Evolutionary conservation across 441 rosid species (phyloP).

Genomic region (Biscutella laevigata): DNA sequence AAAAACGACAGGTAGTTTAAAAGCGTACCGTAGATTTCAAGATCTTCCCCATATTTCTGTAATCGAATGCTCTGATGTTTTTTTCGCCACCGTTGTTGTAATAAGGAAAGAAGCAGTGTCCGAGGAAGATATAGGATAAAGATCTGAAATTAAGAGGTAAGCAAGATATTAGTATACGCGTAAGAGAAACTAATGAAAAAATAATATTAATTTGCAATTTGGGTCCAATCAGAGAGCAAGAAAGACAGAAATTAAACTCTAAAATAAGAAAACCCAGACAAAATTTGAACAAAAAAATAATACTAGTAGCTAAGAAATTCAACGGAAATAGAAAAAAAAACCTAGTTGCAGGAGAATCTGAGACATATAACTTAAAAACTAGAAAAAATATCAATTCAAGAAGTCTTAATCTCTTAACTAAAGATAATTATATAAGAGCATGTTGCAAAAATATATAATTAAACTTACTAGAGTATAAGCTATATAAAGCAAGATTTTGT

Average conservation of each 20-base stretch:
- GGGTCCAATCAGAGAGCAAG: slow-evolving; percentile 21
- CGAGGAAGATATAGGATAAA: slow-evolving; percentile 22
- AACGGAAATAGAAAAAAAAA: slow-evolving; percentile 23
- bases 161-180: slow-evolving; percentile 14
- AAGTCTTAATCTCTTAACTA: slow-evolving; percentile 2
- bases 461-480: slow-evolving; percentile 27
- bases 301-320: slow-evolving; percentile 21
- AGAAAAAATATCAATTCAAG: neutral
- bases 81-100: slow-evolving; percentile 26
- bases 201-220: slow-evolving; percentile 21
- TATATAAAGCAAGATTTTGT: slow-evolving; percentile 21
- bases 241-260: slow-evolving; percentile 22
- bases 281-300: neutral
- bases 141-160: slow-evolving; percentile 24
- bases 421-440: too few species aligned
- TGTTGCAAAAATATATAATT: neutral
- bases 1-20: too few species aligned
- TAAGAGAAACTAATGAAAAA: slow-evolving; percentile 7
- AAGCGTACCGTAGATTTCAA: slow-evolving; percentile 45
- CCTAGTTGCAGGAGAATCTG: slow-evolving; percentile 56
- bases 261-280: slow-evolving; percentile 17
- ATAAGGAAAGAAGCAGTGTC: slow-evolving; percentile 13
- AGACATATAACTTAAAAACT: slow-evolving; percentile 37
- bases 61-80: slow-evolving; percentile 35
- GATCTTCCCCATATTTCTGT: slow-evolving; percentile 32